Evolutionary conservation across 73 alveolate genomes (phyloP), one percentile per base, ranked within the genome.

Genomic region (Stentor roeselii): DNA sequence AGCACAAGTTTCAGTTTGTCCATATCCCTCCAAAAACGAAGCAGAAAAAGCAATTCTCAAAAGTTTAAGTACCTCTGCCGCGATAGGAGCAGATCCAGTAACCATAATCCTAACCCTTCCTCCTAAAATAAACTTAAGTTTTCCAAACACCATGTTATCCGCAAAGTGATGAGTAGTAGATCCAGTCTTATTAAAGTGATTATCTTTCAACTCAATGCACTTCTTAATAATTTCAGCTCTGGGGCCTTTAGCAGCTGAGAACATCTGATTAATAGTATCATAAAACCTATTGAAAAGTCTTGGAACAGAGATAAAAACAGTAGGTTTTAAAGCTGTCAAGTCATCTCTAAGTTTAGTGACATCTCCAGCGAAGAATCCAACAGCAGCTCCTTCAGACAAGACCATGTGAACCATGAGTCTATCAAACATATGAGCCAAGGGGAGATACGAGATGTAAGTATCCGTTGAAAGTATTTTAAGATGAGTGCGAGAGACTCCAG

Each of bases 301-400:
- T 82, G 99, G 99, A 31, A 96, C 99, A 60, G 96, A 83, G 3
- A 90, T 91, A 89, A 96, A 93, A 15, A 93, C 50, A 11, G 99
- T 95, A 32, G 99, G 99, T 50, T 82, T 96, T 42, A 95, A 87
- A 31, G 89, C 90, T 60, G 90, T 87, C 0, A 96, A 83, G 85
- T 96, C 99, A 30, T 93, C 98, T 30, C 59, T 82, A 14, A 96
- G 89, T 80, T 90, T 93, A 61, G 60, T 58, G 6, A 93, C 93
- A 78, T 94, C 97, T 77, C 99, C 99, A 21, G 91, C 76, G 77
- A 88, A 96, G 87, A 93, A 90, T 2, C 98, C 98, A 78, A 89
- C 84, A 59, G 75, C n/a, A 3, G 93, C 76, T 77, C 97, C 98
- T 84, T 86, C 80, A 39, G 80, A 83, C 37, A 84, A 32, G 78